Base-by-base conservation (phyloP, 2,329 filamentous ascomycete species). In the Fusarium keratoplasticum region DNA sequence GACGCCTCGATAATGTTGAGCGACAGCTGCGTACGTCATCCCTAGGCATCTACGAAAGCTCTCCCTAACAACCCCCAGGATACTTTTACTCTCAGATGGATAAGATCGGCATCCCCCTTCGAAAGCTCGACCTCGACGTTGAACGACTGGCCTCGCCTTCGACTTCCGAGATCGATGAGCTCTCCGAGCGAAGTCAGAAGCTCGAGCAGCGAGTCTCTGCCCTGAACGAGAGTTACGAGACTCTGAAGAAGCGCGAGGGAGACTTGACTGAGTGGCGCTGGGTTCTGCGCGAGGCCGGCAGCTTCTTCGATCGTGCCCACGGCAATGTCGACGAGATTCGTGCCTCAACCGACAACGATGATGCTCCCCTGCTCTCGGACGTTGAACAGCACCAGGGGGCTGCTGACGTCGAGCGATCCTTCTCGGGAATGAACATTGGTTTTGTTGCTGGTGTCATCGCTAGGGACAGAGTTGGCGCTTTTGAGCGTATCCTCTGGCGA, bases 201-300 rank as follows among this genome's bases (percentile, higher is more conserved):
- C 89, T 99, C 66, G 96, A 99, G 85, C 94, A 97, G 86, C 91
- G 96, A 72, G 91, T 99, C 76, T 92, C 91, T 67, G 96, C 95
- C 76, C 86, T 99, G 72, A 98, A 98, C 82, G 96, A 98, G 82
- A 98, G 95, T 86, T 98, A 99, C 84, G 96, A 99, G 87, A 98
- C 95, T 18, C 86, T 99, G 83, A 98, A 98, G 90, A 98, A 96
- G 87, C 92, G 96, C 67, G 96, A 98, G 87, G 94, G 97, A 69
- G 96, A 99, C 83, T 88, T 99, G 79, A 97, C 94, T 13, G 96
- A 99, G 86, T 98, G 96, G 96, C 93, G 97, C 80, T 98, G 96
- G 95, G 97, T 99, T 61, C 86, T 99, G 68, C 92, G 95, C 74
- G 96, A 99, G 88, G 95, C 97, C 54, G 96, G 96, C 44, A 95